Evolutionary conservation across 768 basidiomycete species (phyloP), one percentile per base, ranked within the genome.

Genomic region (Daedalea quercina): DNA sequence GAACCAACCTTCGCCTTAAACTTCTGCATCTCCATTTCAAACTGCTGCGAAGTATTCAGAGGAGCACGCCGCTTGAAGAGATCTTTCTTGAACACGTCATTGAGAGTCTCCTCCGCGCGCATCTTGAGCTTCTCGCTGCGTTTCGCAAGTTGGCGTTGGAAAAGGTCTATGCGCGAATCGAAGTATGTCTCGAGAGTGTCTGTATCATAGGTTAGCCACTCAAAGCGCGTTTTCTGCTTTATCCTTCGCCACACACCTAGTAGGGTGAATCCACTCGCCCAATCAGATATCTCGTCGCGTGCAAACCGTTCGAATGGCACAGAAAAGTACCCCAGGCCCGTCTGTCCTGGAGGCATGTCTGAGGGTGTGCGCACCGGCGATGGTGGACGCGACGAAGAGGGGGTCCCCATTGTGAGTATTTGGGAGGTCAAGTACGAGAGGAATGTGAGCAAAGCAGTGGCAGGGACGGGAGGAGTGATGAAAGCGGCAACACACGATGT

Each of bases 171-270:
- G 65, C 89, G 85, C 1, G 93, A 92, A 71, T 97, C 93, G 65
- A 94, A 95, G 65, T 87, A 96, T 0, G 94, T 96, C 70, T 96
- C 94, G 67, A 94, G 74, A 9, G 94, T 95, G 69, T 96, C 94
- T 94, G 62, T 22, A 24, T 9, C 22, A 37, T 33, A 40, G 47
- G 26, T 50, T 26, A 37, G 34, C 40, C 17, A 34, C 37, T 40
- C 15, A 6, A 15, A 15, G 15, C 19, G 24, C 25, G 24, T 26
- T 31, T 31, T 47, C 17, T 34, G 22, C 7, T 34, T 8, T 25
- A 9, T 22, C 35, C 20, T 13, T 25, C 6, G 31, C 9, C 24
- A 67, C 79, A 53, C 63, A 92, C 92, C 93, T 6, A 94, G 75
- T 24, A 95, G 71, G 2, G 93, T 94, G 62, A 94, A 88, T 28